Evolutionary conservation across 2,329 filamentous ascomycete genomes (phyloP).

Genomic region (Colletotrichum tabaci): DNA sequence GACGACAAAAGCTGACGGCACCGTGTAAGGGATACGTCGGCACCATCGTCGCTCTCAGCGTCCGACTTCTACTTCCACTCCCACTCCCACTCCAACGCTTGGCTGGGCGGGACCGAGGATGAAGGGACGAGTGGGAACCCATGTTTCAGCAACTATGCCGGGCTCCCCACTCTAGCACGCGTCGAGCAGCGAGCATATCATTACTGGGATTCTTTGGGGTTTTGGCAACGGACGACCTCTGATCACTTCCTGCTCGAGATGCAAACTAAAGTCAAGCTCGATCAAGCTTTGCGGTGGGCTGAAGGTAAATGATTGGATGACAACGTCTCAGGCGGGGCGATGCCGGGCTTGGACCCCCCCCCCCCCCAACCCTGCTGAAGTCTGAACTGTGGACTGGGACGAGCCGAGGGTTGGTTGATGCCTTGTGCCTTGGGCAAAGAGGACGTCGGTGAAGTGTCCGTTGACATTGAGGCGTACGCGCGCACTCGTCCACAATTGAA

Average conservation of each 20-base stretch:
- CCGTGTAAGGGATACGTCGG: neutral
- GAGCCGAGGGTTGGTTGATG: neutral
- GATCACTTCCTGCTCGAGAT: slow-evolving; percentile 39
- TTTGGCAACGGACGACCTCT: slow-evolving; percentile 18
- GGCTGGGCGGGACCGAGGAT: slow-evolving; percentile 18
- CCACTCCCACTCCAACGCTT: slow-evolving; percentile 2
- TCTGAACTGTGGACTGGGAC: slow-evolving; percentile 25
- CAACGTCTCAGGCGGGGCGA: neutral
- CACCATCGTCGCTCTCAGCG: slow-evolving; percentile 17
- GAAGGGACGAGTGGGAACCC: slow-evolving; percentile 31
- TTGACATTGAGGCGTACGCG: slow-evolving; percentile 3
- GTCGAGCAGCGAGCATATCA: slow-evolving; percentile 26
- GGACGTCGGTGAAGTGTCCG: slow-evolving; percentile 9
- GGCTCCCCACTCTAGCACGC: slow-evolving; percentile 35
- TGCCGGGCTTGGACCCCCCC: neutral
- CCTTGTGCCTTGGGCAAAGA: slow-evolving; percentile 20
- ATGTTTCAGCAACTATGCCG: slow-evolving; percentile 39
- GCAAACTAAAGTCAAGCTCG: slow-evolving; percentile 37
- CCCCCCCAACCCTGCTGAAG: slow-evolving; percentile 3
- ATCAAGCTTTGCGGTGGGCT: slow-evolving; percentile 39
- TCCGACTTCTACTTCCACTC: slow-evolving; percentile 9
- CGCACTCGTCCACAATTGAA: neutral
- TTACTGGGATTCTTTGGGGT: slow-evolving; percentile 7
- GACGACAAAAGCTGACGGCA: neutral
- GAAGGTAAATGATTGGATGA: slow-evolving; percentile 33